These are phyloP conservation scores for Globisporangium recalcitrans DNA, from an alignment of 352 stramenopile genomes.

Conservation along the genomic window DNA sequence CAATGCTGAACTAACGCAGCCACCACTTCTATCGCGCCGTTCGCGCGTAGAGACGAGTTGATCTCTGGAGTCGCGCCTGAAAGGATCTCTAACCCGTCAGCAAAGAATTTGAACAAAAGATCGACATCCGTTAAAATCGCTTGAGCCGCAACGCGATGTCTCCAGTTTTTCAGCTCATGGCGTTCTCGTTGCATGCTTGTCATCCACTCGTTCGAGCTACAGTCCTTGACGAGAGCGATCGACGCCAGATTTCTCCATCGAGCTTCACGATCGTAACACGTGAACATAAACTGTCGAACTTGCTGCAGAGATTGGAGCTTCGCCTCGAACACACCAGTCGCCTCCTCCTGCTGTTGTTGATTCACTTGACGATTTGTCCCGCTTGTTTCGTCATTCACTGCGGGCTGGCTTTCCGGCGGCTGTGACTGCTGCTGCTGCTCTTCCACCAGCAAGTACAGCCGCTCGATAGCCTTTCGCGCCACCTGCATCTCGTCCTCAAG, in stretches of 20 bases:
- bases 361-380: constrained; percentile 4
- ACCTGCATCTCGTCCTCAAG: constrained; percentile 39
- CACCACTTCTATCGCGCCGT: constrained; percentile 64
- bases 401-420: neutral
- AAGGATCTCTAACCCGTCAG: constrained; percentile 49
- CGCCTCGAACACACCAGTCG: constrained; percentile 34
- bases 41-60: constrained; percentile 50
- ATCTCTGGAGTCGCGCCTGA: constrained; percentile 36
- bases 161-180: constrained; percentile 68
- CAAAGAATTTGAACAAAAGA: constrained; percentile 62
- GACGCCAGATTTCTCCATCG: constrained; percentile 51
- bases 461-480: constrained; percentile 36
- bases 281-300: constrained; percentile 45
- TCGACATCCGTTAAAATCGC: constrained; percentile 62
- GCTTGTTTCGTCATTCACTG: neutral
- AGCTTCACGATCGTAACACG: constrained; percentile 62
- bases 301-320: constrained; percentile 47
- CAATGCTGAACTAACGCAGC: constrained; percentile 37
- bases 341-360: constrained; percentile 32
- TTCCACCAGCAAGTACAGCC: constrained; percentile 34
- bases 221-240: constrained; percentile 48
- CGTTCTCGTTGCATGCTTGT: constrained; percentile 46
- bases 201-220: constrained; percentile 66
- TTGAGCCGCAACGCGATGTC: constrained; percentile 62
- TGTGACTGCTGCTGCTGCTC: constrained; percentile 3